Base-by-base conservation (phyloP, 345 rosid species). In the Hypericum androsaemum region DNA sequence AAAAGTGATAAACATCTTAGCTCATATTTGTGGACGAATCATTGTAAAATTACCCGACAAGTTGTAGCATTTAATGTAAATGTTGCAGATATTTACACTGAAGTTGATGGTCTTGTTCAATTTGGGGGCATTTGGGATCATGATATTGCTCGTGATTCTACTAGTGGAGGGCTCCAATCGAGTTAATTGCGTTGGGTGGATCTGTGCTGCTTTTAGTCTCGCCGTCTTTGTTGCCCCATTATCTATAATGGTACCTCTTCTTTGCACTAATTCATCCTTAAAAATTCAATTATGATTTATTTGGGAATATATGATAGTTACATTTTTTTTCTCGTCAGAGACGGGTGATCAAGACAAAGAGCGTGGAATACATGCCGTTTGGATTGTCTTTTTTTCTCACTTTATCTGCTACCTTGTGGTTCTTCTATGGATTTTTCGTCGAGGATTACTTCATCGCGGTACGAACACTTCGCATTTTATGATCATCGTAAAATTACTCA, bases 171-270 rank as follows among this genome's bases (percentile, higher is more conserved):
- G 49, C 32, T 6, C 12, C 41, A 6, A 2, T 10, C 10, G 53
- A 32, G 39, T 64, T 11, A 8, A 28, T 7, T 12, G 32, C 6
- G 46, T 57, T 39, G 68, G 68, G 4, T 57, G 58, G 62, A 57
- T 64, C 9, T 57, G 68, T 28, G 68, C 68, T 8, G 58, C 40
- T 32, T 64, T 64, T 53, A 51, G 37, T 37, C 14, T 64, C 11
- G 62, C 62, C 4, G 68, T 57, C 0, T 64, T 57, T 8, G 62
- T 48, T 22, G 41, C 68, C 3, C 68, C 68, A 10, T 51, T 57
- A 39, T 50, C 57, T 35, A 52, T 64, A 8, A 38, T 64, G 62
- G 62, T 62, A 62, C 6, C 1, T 42, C 17, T 10, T 22, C 35
- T 13, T 44, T 10, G 16, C 48, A 7, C n/a, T 44, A 17, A n/a